phyloP scores from a whole-genome alignment of 768 basidiomycete genomes.

The Paxillus ammoniavirescens region DNA sequence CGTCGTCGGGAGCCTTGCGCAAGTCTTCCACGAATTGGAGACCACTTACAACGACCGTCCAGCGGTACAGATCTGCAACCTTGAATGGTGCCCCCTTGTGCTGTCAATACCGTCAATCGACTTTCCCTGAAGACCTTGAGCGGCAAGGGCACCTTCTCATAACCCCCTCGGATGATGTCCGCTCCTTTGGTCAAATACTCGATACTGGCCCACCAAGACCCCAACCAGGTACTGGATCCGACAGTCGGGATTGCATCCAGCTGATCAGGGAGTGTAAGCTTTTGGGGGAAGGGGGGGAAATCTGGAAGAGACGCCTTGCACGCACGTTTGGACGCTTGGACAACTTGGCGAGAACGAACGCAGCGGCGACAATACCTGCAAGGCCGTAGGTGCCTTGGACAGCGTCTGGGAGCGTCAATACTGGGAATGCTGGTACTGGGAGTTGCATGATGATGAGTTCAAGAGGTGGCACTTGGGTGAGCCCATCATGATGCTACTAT shows the following conservation, averaged over 20 bases:
- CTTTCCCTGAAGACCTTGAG: not conserved
- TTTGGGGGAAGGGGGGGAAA: not conserved
- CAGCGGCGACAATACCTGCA: not conserved
- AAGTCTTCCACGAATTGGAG: slow-evolving; percentile 37
- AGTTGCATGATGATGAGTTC: no score
- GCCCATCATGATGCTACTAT: not conserved
- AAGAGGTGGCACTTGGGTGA: not conserved
- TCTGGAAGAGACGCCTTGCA: not conserved
- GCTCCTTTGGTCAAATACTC: slow-evolving; percentile 15
- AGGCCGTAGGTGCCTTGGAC: not conserved
- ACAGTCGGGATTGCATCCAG: slow-evolving; percentile 28
- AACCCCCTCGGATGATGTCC: slow-evolving; percentile 30
- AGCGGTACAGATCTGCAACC: slow-evolving; percentile 25
- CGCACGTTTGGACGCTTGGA: slow-evolving; percentile 1
- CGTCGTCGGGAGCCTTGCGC: slow-evolving; percentile 37
- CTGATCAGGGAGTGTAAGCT: slow-evolving; percentile 1
- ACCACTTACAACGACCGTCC: slow-evolving; percentile 38
- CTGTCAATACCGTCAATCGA: slow-evolving; percentile 7
- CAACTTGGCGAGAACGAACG: not conserved
- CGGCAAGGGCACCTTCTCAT: slow-evolving; percentile 20
- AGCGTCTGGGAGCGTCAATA: not conserved
- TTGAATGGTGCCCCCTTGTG: slow-evolving; percentile 29
- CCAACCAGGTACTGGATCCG: slow-evolving; percentile 21
- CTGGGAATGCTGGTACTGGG: not conserved
- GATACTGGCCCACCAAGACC: slow-evolving; percentile 25